Percentiles rank a stretch among this genome's conserved stretches.
phyloP scores from a whole-genome alignment of 2,329 filamentous ascomycete species.

The Scytalidium lignicola region DNA sequence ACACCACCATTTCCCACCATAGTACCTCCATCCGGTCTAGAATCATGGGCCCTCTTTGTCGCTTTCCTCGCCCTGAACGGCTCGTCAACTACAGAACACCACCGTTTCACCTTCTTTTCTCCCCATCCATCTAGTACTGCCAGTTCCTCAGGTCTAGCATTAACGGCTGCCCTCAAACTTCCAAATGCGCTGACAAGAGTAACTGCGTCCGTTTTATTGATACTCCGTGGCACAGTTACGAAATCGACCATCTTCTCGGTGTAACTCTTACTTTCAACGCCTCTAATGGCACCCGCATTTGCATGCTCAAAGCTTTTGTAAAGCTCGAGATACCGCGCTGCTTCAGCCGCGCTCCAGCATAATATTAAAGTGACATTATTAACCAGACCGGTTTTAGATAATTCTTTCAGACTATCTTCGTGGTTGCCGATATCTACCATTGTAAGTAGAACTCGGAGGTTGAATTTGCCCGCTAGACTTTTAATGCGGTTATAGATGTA shows the following conservation, averaged over 20 bases:
- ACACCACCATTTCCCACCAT: conserved; percentile 29
- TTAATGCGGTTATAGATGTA: conserved; percentile 95
- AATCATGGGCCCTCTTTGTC: conserved; percentile 40
- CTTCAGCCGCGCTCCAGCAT: conserved; percentile 92
- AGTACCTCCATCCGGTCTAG: conserved; percentile 19
- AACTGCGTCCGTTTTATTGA: conserved; percentile 94
- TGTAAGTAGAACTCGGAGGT: conserved; percentile 76
- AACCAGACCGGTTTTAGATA: conserved; percentile 87
- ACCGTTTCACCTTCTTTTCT: conserved; percentile 86
- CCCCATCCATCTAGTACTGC: conserved; percentile 87
- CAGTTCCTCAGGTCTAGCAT: conserved; percentile 82
- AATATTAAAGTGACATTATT: conserved; percentile 90
- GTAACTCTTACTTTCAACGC: conserved; percentile 78
- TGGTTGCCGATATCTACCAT: conserved; percentile 97
- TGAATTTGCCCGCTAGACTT: conserved; percentile 78
- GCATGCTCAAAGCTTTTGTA: conserved; percentile 95
- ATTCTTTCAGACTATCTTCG: conserved; percentile 80
- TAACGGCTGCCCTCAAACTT: conserved; percentile 78
- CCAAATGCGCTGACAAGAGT: conserved; percentile 89
- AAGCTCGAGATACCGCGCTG: conserved; percentile 86
- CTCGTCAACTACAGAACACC: conserved; percentile 76
- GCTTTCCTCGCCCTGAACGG: conserved; percentile 75
- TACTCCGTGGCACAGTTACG: conserved; percentile 78
- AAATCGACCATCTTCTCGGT: conserved; percentile 87
- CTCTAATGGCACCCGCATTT: conserved; percentile 71